Evolutionary conservation across 176 grass and related monocot species (phyloP).

Genomic region (Alloteropsis semialata): DNA sequence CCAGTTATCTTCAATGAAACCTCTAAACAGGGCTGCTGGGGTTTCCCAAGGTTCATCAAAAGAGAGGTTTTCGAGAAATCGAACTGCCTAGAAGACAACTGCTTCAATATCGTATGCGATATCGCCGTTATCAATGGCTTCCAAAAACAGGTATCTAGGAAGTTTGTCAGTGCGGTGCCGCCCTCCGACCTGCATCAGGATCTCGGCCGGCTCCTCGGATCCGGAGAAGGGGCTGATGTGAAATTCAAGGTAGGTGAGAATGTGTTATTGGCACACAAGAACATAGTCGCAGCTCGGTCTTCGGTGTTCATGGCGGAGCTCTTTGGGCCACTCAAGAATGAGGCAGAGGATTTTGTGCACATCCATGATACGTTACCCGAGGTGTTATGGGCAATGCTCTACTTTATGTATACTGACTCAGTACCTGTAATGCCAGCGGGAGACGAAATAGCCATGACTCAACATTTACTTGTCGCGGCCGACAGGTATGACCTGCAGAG

Average conservation of each 20-base stretch:
- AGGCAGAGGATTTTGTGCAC: neutral
- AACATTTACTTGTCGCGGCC: constrained; percentile 43
- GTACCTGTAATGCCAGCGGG: neutral
- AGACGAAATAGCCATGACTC: neutral
- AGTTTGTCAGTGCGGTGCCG: neutral
- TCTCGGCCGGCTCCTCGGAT: neutral
- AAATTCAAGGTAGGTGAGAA: neutral
- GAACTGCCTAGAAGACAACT: neutral
- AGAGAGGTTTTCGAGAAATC: neutral
- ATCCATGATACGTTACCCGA: neutral
- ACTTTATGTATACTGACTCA: constrained; percentile 37
- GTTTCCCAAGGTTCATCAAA: neutral
- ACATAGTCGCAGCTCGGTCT: constrained; percentile 33
- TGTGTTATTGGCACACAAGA: neutral
- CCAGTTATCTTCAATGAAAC: no score
- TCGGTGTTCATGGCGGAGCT: constrained; percentile 32
- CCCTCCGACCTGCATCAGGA: neutral
- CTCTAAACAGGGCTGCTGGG: no score
- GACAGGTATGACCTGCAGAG: constrained; percentile 40
- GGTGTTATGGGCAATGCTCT: constrained; percentile 26
- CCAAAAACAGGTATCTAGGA: neutral
- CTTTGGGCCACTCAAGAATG: neutral
- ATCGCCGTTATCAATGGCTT: neutral
- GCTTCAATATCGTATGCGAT: neutral
- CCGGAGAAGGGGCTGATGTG: neutral